Evolutionary conservation across 1,284 basidiomycete species (phyloP).

Genomic region (Schizophyllum commune): DNA sequence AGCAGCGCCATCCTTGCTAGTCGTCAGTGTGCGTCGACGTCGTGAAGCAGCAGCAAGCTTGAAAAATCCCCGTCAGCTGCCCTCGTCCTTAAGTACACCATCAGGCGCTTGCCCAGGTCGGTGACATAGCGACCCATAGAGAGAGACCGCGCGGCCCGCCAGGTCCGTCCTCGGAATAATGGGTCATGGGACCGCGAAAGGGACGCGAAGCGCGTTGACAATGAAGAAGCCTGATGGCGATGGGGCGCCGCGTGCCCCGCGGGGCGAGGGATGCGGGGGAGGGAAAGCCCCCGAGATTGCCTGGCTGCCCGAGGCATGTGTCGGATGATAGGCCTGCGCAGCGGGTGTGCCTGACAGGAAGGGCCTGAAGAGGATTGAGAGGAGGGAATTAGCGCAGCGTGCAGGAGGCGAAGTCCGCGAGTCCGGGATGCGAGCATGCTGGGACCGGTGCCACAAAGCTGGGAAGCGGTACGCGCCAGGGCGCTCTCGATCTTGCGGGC

Average conservation of each 20-base stretch:
- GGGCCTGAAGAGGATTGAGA: too few species aligned
- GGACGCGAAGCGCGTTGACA: neutral
- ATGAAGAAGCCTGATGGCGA: neutral
- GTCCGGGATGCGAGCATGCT: too few species aligned
- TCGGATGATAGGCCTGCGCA: too few species aligned
- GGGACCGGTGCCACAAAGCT: too few species aligned
- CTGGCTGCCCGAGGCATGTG: too few species aligned
- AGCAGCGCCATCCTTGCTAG: conserved; percentile 20
- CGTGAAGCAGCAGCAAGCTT: neutral
- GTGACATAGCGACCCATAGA: neutral
- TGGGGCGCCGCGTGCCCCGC: neutral
- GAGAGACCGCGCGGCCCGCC: neutral
- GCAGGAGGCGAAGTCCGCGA: too few species aligned
- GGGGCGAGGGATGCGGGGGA: neutral
- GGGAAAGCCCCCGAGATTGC: too few species aligned
- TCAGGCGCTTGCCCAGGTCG: neutral
- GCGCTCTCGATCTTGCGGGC: too few species aligned
- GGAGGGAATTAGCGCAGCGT: too few species aligned
- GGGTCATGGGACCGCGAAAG: neutral
- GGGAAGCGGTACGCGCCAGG: too few species aligned
- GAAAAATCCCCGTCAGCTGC: neutral
- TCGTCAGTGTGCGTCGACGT: neutral
- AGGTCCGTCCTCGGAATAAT: neutral
- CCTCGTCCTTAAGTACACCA: neutral
- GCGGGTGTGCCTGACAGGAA: too few species aligned